Conservation (phyloP, 108 stramenopile genomes). For the Hondaea fermentalgiana region DNA sequence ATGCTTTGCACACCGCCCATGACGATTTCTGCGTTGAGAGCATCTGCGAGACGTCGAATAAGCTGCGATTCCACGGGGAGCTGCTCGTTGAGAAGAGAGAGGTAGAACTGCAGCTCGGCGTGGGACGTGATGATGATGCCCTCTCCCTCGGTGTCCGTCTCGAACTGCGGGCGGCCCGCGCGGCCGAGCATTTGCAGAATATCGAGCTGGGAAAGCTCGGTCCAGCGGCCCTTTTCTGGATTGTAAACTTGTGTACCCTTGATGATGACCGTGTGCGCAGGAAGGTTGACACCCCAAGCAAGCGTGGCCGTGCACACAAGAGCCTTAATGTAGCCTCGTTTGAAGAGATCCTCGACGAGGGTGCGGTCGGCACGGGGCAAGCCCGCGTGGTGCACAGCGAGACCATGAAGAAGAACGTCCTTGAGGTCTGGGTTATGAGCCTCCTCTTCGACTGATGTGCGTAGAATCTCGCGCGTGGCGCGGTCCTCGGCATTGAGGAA, state of each 20-base stretch:
- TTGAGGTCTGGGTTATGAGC: conserved; percentile 83
- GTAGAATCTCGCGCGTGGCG: conserved; percentile 81
- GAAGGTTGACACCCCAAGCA: conserved; percentile 99
- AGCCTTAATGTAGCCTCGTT: conserved; percentile 86
- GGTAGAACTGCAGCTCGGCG: conserved; percentile 95
- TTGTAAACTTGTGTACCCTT: conserved; percentile 99
- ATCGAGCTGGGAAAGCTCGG: conserved; percentile 94
- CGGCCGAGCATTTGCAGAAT: conserved; percentile 98
- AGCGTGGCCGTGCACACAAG: conserved; percentile 93
- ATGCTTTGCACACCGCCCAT: conserved; percentile 81
- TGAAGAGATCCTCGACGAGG: conserved; percentile 94
- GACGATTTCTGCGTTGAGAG: conserved; percentile 94
- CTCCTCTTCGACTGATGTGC: conserved; percentile 48
- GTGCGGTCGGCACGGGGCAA: conserved; percentile 87
- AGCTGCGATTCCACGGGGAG: conserved; percentile 97
- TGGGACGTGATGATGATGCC: conserved; percentile 97
- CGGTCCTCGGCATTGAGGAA: conserved; percentile 76
- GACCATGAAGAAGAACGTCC: conserved; percentile 87
- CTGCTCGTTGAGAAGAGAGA: conserved; percentile 94
- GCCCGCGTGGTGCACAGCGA: conserved; percentile 98
- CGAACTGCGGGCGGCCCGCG: conserved; percentile 96
- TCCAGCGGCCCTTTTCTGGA: conserved; percentile 91
- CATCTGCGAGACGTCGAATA: conserved; percentile 83
- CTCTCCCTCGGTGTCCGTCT: conserved; percentile 79
- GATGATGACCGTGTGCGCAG: conserved; percentile 97